phyloP scores from a whole-genome alignment of 495 filamentous ascomycete species.

The Annulohypoxylon moriforme region DNA sequence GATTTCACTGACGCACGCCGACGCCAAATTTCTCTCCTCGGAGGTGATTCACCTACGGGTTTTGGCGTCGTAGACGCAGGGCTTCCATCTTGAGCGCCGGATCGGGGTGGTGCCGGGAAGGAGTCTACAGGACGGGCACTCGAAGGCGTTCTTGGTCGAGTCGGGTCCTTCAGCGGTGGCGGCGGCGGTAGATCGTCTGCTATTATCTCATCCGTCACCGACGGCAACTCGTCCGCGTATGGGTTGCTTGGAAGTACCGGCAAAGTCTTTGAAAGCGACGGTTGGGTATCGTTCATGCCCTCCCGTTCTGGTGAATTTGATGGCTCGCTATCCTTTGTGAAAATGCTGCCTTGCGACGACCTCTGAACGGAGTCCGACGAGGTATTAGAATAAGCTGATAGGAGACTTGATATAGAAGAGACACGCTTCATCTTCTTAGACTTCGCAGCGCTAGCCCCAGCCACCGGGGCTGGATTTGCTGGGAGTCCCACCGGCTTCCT shows the following conservation, averaged over 20 bases:
- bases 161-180: conserved; percentile 52
- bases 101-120: conserved; percentile 1
- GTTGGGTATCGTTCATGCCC: conserved; percentile 32
- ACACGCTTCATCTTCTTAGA: conserved; percentile 44
- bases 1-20: conserved; percentile 56
- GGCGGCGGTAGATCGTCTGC: conserved; percentile 49
- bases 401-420: conserved; percentile 59
- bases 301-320: conserved; percentile 49
- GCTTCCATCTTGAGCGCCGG: conserved; percentile 6
- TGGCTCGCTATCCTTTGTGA: conserved; percentile 50
- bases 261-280: conserved; percentile 23
- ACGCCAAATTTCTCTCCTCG: conserved; percentile 56
- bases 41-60: conserved; percentile 45
- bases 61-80: conserved; percentile 23
- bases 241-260: conserved; percentile 39
- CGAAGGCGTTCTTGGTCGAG: conserved; percentile 37
- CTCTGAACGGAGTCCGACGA: conserved; percentile 52
- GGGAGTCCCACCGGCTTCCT: conserved; percentile 46
- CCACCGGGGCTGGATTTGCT: conserved; percentile 34
- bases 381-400: conserved; percentile 59
- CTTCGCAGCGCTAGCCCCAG: conserved; percentile 15
- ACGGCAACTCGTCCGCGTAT: conserved; percentile 26
- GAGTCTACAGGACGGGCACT: conserved; percentile 11
- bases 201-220: conserved; percentile 17
- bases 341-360: conserved; percentile 50